Conservation (phyloP, 108 stramenopile species). For the Cyclostephanos invisitatus region DNA sequence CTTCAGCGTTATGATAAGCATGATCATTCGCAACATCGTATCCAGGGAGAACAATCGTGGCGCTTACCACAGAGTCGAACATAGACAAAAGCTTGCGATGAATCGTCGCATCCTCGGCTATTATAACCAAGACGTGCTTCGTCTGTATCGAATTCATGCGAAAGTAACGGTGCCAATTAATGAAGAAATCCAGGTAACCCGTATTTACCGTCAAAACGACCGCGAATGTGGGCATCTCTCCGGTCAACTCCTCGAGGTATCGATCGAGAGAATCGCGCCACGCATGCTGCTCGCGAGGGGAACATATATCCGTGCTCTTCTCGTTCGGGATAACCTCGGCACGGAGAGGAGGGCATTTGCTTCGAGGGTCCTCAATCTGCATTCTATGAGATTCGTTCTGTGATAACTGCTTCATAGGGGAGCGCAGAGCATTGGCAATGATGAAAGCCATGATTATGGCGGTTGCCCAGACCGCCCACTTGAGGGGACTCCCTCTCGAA, state of each 20-base stretch:
- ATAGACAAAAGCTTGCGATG: slow-evolving; percentile 4
- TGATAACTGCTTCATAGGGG: neutral
- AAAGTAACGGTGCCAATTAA: slow-evolving; percentile 32
- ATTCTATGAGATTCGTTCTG: neutral
- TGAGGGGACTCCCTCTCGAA: neutral
- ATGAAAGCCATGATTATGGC: neutral
- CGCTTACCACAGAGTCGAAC: neutral
- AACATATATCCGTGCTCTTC: slow-evolving; percentile 2
- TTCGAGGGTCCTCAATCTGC: neutral
- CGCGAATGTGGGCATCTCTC: slow-evolving; percentile 1
- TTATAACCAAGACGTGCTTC: slow-evolving; percentile 14
- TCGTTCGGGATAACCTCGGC: neutral
- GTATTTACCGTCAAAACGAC: slow-evolving; percentile 29
- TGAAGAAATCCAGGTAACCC: slow-evolving; percentile 35
- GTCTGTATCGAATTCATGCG: neutral
- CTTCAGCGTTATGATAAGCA: slow-evolving; percentile 4
- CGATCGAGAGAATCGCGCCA: neutral
- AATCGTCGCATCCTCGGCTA: slow-evolving; percentile 32
- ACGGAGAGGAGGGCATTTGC: neutral
- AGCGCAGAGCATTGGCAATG: neutral
- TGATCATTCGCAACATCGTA: neutral
- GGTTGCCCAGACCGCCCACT: slow-evolving; percentile 1
- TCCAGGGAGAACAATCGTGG: slow-evolving; percentile 14
- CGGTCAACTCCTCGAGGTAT: neutral
- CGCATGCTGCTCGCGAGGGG: slow-evolving; percentile 3